These are phyloP conservation scores for Amanita molliuscula DNA, from an alignment of 768 basidiomycete species.

Conservation along the genomic window DNA sequence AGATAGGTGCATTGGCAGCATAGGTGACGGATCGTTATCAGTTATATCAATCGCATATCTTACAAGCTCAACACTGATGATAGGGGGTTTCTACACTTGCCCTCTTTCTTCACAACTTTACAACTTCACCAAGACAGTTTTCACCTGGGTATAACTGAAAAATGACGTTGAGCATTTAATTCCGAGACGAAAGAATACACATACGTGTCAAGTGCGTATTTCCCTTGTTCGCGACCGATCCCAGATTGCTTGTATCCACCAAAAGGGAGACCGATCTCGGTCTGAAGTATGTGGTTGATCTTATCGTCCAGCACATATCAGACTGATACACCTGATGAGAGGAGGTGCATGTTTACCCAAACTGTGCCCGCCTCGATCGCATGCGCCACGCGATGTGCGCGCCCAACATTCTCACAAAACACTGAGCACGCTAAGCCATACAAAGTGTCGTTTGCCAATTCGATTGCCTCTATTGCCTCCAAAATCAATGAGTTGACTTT, in stretches of 20 bases:
- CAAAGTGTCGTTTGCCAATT: conserved; percentile 51
- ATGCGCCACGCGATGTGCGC: conserved; percentile 33
- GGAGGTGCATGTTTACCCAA: conserved; percentile 24
- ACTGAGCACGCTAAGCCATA: conserved; percentile 67
- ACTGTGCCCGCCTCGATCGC: conserved; percentile 55
- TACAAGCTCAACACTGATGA: no score
- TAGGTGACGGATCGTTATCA: background rate
- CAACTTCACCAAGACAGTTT: background rate
- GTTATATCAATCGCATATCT: background rate
- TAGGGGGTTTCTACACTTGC: no score
- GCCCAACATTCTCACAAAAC: conserved; percentile 47
- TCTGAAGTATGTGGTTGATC: conserved; percentile 13
- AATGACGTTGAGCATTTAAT: background rate
- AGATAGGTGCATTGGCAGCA: conserved; percentile 18
- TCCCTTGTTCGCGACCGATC: conserved; percentile 16
- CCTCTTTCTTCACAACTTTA: no score
- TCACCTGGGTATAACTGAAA: background rate
- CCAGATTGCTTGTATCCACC: conserved; percentile 15
- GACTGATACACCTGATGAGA: background rate
- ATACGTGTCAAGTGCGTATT: conserved; percentile 18
- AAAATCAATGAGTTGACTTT: background rate
- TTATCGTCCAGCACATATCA: background rate
- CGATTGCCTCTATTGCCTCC: conserved; percentile 28
- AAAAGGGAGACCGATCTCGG: conserved; percentile 13
- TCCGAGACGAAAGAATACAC: background rate